Percentiles rank a stretch among this genome's conserved stretches.
phyloP scores from a whole-genome alignment of 352 stramenopile species.

The Phytophthora kernoviae region DNA sequence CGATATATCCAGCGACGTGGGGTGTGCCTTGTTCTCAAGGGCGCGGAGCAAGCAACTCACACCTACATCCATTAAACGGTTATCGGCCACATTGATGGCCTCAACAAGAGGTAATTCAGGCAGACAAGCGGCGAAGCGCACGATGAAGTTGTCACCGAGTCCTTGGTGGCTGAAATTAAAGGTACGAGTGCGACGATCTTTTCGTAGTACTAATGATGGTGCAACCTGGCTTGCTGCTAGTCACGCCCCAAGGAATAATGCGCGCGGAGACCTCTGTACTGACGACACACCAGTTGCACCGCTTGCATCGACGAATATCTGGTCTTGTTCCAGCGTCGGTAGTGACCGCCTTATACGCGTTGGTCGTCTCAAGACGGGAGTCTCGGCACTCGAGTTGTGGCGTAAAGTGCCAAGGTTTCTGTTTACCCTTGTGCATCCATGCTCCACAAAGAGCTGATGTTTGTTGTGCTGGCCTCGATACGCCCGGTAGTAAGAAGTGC shows the following conservation, averaged over 20 bases:
- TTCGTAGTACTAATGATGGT: constrained; percentile 52
- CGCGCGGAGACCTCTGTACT: constrained; percentile 50
- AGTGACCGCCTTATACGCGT: constrained; percentile 15
- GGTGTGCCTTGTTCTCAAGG: constrained; percentile 71
- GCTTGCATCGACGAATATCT: constrained; percentile 16
- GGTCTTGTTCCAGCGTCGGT: constrained; percentile 18
- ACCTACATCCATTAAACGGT: constrained; percentile 56
- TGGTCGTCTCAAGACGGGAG: constrained; percentile 5
- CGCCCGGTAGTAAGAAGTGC: constrained; percentile 57
- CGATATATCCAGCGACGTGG: constrained; percentile 65
- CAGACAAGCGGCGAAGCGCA: constrained; percentile 62
- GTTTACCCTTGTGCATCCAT: constrained; percentile 13
- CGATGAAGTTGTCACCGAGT: constrained; percentile 63
- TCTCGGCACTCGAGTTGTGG: constrained; percentile 11
- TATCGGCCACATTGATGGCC: constrained; percentile 66
- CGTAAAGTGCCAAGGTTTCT: constrained; percentile 22
- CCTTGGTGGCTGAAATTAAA: constrained; percentile 72
- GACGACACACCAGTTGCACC: constrained; percentile 15
- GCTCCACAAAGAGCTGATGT: constrained; percentile 58
- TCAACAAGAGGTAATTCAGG: constrained; percentile 69
- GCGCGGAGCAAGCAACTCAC: constrained; percentile 57
- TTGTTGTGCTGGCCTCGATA: constrained; percentile 65
- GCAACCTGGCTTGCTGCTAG: constrained; percentile 50
- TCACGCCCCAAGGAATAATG: constrained; percentile 53
- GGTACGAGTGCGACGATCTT: constrained; percentile 38